These are phyloP conservation scores for Hippophae tibetana DNA, from an alignment of 306 rosid genomes.

Conservation along the genomic window DNA sequence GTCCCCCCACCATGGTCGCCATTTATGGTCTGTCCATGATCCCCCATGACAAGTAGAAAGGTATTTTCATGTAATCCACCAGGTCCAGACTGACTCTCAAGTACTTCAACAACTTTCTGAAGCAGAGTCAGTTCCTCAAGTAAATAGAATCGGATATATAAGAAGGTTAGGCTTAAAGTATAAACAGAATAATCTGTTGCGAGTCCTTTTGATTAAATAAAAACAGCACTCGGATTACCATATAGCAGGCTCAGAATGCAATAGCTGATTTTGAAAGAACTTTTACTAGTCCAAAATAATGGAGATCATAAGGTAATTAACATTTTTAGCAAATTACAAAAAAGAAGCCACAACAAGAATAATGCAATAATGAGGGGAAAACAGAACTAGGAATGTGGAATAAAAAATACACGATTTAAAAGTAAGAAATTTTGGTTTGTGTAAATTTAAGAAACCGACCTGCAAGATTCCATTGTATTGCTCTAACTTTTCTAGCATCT, in stretches of 20 bases:
- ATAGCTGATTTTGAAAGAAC: too few relatives aligned
- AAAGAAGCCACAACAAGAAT: slow-evolving; percentile 1
- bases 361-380: slow-evolving; percentile 6
- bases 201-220: too few relatives aligned
- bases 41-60: slow-evolving; percentile 92
- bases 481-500: slow-evolving; percentile 84
- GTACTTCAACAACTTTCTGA: slow-evolving; percentile 71
- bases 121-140: slow-evolving; percentile 23
- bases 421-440: not conserved
- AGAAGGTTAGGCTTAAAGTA: not conserved
- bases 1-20: slow-evolving; percentile 99
- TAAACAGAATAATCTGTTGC: too few relatives aligned
- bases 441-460: slow-evolving; percentile 32
- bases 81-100: slow-evolving; percentile 65
- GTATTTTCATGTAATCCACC: slow-evolving; percentile 87
- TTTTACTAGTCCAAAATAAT: too few relatives aligned
- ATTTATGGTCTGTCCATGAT: slow-evolving; percentile 94
- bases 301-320: too few relatives aligned
- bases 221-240: too few relatives aligned
- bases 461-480: slow-evolving; percentile 70
- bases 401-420: not conserved
- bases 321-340: not conserved
- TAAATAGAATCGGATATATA: not conserved
- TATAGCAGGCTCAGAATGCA: too few relatives aligned
- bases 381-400: not conserved